Base-by-base conservation (phyloP, 106 monocot genomes). In the Dendrobium officinale region DNA sequence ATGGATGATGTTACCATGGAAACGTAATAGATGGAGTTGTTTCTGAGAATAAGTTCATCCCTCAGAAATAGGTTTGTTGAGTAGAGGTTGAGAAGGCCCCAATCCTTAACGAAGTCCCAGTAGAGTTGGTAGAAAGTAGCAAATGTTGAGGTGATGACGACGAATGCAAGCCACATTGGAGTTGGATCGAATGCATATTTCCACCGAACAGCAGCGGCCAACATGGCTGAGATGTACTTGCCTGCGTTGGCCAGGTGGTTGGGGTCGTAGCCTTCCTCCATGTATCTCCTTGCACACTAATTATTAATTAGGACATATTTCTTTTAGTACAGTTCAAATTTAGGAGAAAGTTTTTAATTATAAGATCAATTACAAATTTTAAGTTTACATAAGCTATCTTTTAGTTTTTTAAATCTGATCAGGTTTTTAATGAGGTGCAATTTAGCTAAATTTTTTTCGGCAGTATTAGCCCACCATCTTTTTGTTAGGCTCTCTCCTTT, bases 71-170 rank as follows among this genome's bases (percentile, higher is more conserved):
- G 64, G 83, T 95, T 95, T 64, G 37, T 91, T 7, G 95, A 91
- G 72, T 74, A 78, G 22, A 55, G 55, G 58, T 90, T 64, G 42
- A 95, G 80, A 29, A 99, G 80, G 1, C 99, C 99, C 99, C 95
- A 99, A 68, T 99, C 99, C 87, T 90, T 95, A 78, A 95, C 99
- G 55, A 91, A 99, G 86, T 99, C 99, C 99, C 99, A 99, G 81
- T 93, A 95, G 33, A 95, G 76, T 81, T 99, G 99, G 64, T 99
- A 99, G 58, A 86, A 2, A 8, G 98, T 99, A 59, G 98, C 98
- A 6, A 75, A 37, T 5, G 86, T 80, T 31, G 92, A 99, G 11
- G 88, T 78, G 22, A 91, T 73, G 3, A 95, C 73, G 26, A 90
- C 93, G 45, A 78, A 42, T 20, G 49, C 83, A 42, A 93, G 73